Conservation (phyloP, 108 stramenopile species). For the Seminavis robusta region DNA sequence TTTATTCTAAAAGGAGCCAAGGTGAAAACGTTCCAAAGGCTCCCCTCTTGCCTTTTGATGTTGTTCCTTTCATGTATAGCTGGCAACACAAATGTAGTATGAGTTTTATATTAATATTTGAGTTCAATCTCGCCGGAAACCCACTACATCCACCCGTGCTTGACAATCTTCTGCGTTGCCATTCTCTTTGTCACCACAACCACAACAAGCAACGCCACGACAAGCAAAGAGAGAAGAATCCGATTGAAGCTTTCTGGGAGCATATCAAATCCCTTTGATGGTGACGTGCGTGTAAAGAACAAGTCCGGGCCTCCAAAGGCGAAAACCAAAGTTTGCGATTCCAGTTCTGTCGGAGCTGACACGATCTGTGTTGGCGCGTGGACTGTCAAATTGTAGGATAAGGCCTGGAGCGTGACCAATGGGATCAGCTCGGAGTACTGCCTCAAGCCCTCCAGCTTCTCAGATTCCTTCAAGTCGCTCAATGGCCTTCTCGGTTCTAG, state of each 20-base stretch:
- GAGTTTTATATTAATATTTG: too few relatives aligned
- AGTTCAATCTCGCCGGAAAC: too few relatives aligned
- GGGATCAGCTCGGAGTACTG: constrained; percentile 75
- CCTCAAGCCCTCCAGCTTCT: constrained; percentile 78
- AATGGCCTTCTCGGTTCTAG: constrained; percentile 91
- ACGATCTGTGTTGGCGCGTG: constrained; percentile 47
- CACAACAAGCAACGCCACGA: constrained; percentile 50
- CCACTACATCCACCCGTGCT: constrained; percentile 37
- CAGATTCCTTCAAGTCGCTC: constrained; percentile 69
- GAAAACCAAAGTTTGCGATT: constrained; percentile 75
- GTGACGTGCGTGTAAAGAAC: constrained; percentile 81
- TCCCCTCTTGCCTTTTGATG: too few relatives aligned
- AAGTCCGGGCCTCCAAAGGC: constrained; percentile 85
- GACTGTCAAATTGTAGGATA: constrained; percentile 62
- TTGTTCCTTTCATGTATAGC: too few relatives aligned
- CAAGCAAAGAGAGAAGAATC: constrained; percentile 51
- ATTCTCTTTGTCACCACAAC: constrained; percentile 47
- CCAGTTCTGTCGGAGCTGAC: constrained; percentile 67
- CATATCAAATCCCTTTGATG: constrained; percentile 84
- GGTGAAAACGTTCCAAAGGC: too few relatives aligned
- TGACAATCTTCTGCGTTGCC: constrained; percentile 56
- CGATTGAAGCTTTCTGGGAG: constrained; percentile 83
- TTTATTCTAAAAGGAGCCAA: too few relatives aligned
- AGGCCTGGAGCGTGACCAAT: constrained; percentile 46
- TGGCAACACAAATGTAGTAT: too few relatives aligned